These are phyloP conservation scores for Termitomyces sp. DNA, from an alignment of 768 basidiomycete genomes.

Conservation along the genomic window DNA sequence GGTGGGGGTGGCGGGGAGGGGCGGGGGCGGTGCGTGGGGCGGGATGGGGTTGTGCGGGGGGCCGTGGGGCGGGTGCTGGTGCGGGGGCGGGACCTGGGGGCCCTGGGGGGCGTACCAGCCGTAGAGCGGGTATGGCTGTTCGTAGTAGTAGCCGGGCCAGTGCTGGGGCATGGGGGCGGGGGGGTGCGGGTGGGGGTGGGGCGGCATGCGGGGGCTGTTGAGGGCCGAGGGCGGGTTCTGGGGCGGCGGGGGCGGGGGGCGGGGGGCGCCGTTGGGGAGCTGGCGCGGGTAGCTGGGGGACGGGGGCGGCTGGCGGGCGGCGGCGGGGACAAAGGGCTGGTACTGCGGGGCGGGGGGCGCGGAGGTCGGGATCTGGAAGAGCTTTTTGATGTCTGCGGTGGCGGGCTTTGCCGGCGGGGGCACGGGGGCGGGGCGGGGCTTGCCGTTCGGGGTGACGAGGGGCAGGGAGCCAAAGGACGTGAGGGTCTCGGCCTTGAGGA, in stretches of 20 bases:
- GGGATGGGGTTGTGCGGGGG: slow-evolving; percentile 48
- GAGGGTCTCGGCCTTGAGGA: slow-evolving; percentile 64
- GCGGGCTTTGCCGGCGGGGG: slow-evolving; percentile 34
- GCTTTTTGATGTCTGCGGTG: slow-evolving; percentile 52
- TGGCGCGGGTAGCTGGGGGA: slow-evolving; percentile 63
- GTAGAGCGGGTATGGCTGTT: slow-evolving; percentile 34
- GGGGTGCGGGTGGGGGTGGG: slow-evolving; percentile 55
- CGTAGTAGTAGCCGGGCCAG: slow-evolving; percentile 51
- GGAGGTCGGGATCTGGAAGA: slow-evolving; percentile 57
- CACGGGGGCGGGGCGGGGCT: slow-evolving; percentile 22
- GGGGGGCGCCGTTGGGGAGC: slow-evolving; percentile 55
- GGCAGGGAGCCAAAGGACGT: slow-evolving; percentile 82
- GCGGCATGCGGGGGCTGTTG: slow-evolving; percentile 66
- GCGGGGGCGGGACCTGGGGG: slow-evolving; percentile 31
- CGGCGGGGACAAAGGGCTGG: slow-evolving; percentile 42
- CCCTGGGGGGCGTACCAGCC: slow-evolving; percentile 38
- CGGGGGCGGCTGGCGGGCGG: slow-evolving; percentile 41
- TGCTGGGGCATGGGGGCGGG: slow-evolving; percentile 26
- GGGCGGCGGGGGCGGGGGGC: slow-evolving; percentile 48
- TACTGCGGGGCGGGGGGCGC: slow-evolving; percentile 34
- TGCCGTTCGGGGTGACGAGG: slow-evolving; percentile 77
- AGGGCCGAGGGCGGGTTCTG: slow-evolving; percentile 42
- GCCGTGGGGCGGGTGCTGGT: slow-evolving; percentile 41
- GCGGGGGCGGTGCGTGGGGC: slow-evolving; percentile 51
- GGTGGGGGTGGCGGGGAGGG: slow-evolving; percentile 68